Percentiles rank a stretch among this genome's conserved stretches.
Conservation (phyloP, 2,329 filamentous ascomycete species). For the Coniochaeta hoffmannii region DNA sequence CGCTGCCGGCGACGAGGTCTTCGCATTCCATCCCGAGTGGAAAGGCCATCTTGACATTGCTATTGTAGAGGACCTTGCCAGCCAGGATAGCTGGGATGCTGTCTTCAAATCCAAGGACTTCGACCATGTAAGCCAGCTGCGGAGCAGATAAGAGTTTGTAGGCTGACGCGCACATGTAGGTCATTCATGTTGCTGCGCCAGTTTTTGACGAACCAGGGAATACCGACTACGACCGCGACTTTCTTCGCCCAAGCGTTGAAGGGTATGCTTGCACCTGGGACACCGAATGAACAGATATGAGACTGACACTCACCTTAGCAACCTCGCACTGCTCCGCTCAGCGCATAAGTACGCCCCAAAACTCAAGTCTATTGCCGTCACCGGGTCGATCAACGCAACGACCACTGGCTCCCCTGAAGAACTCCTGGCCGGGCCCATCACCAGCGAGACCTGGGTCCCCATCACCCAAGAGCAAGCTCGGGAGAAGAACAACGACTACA, state of each 20-base stretch:
- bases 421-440: conserved; percentile 13
- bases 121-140: conserved; percentile 16
- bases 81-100: conserved; percentile 17
- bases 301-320: conserved; percentile 8
- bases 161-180: no score
- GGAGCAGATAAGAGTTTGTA: no score
- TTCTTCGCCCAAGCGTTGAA: conserved; percentile 18
- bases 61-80: conserved; percentile 20
- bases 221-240: conserved; percentile 22
- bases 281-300: neutral
- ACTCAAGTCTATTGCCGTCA: conserved; percentile 21
- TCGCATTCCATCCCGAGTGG: conserved; percentile 19
- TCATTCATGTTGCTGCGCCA: conserved; percentile 21
- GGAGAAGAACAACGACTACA: conserved; percentile 15
- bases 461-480: conserved; percentile 16
- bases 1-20: conserved; percentile 14
- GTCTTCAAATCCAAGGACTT: conserved; percentile 17
- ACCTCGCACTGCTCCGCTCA: conserved; percentile 18
- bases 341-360: conserved; percentile 16
- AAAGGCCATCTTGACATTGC: conserved; percentile 18
- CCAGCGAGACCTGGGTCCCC: conserved; percentile 16
- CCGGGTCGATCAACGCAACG: conserved; percentile 19
- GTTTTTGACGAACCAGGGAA: conserved; percentile 17
- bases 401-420: conserved; percentile 17
- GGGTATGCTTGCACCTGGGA: conserved; percentile 8